Evolutionary conservation across 1,139 yeast genomes (phyloP).

Genomic region (Kodamaea ohmeri): DNA sequence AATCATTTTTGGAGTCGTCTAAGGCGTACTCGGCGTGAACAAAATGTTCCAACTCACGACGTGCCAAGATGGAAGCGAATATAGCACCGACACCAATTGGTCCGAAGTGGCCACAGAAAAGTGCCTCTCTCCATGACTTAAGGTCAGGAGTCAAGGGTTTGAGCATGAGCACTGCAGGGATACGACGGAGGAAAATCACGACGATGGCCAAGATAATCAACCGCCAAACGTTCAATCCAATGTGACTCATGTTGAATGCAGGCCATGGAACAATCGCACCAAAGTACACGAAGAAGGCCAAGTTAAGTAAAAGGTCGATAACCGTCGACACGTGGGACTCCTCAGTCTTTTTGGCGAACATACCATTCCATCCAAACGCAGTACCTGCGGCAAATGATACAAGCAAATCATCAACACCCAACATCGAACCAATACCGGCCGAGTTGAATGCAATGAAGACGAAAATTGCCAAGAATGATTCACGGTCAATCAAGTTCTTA

Average conservation of each 20-base stretch:
- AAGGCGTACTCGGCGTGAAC: slow-evolving; percentile 63
- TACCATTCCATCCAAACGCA: slow-evolving; percentile 96
- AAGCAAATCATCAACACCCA: slow-evolving; percentile 89
- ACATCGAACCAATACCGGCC: slow-evolving; percentile 89
- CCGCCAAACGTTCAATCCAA: slow-evolving; percentile 85
- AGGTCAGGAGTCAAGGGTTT: slow-evolving; percentile 90
- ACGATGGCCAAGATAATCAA: slow-evolving; percentile 75
- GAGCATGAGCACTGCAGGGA: slow-evolving; percentile 79
- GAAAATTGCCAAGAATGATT: slow-evolving; percentile 89
- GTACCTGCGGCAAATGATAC: slow-evolving; percentile 96
- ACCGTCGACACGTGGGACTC: slow-evolving; percentile 93
- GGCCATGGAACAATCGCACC: slow-evolving; percentile 96
- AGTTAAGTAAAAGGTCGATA: slow-evolving; percentile 77
- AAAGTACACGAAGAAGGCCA: slow-evolving; percentile 87
- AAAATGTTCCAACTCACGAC: slow-evolving; percentile 67
- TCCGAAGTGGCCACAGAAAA: slow-evolving; percentile 96
- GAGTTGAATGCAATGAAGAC: slow-evolving; percentile 81
- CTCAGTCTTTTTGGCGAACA: slow-evolving; percentile 83
- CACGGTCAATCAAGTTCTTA: slow-evolving; percentile 79
- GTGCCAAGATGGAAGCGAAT: slow-evolving; percentile 82
- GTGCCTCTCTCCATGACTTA: slow-evolving; percentile 91
- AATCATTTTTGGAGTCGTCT: slow-evolving; percentile 49
- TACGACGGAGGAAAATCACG: slow-evolving; percentile 77
- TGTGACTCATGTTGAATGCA: slow-evolving; percentile 59
- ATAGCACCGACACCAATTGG: slow-evolving; percentile 98